phyloP scores from a whole-genome alignment of 2,329 filamentous ascomycete species.

The Fusarium musae region DNA sequence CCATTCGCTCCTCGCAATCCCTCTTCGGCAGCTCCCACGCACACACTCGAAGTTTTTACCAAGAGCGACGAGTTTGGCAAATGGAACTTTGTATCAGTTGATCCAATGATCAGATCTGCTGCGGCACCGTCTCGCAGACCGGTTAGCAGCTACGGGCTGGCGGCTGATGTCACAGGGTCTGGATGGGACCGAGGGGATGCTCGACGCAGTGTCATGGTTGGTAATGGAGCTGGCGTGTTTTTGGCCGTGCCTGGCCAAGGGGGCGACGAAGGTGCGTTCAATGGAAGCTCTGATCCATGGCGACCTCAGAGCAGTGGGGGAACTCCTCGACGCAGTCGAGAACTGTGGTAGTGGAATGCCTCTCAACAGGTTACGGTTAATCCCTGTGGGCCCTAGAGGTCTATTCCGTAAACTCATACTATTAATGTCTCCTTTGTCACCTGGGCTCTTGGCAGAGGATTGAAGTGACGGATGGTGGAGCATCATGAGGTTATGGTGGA shows the following conservation, averaged over 20 bases:
- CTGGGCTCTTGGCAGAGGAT: conserved; percentile 6
- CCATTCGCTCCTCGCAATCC: conserved; percentile 59
- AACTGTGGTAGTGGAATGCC: conserved; percentile 37
- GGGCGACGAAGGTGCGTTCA: conserved; percentile 10
- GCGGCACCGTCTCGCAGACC: conserved; percentile 53
- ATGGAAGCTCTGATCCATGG: conserved; percentile 40
- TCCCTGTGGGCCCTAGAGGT: background rate
- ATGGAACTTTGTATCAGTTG: conserved; percentile 68
- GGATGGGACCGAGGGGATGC: conserved; percentile 65
- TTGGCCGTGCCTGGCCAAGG: conserved; percentile 59
- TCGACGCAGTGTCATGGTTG: conserved; percentile 65
- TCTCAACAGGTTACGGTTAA: background rate
- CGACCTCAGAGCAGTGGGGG: conserved; percentile 56
- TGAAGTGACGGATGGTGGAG: background rate
- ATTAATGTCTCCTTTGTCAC: conserved; percentile 15
- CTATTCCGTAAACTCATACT: background rate
- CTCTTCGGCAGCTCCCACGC: conserved; percentile 55
- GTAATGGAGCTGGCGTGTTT: conserved; percentile 63
- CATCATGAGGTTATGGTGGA: conserved; percentile 16
- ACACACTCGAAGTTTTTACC: conserved; percentile 69
- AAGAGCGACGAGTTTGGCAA: conserved; percentile 68
- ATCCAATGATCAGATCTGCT: conserved; percentile 46
- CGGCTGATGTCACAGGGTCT: conserved; percentile 59
- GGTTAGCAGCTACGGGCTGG: conserved; percentile 67
- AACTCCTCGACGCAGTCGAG: conserved; percentile 40